Percentiles rank a stretch among this genome's conserved stretches.
Evolutionary conservation across 805 yeast genomes (phyloP).

Genomic region (Schizosaccharomyces octosporus): DNA sequence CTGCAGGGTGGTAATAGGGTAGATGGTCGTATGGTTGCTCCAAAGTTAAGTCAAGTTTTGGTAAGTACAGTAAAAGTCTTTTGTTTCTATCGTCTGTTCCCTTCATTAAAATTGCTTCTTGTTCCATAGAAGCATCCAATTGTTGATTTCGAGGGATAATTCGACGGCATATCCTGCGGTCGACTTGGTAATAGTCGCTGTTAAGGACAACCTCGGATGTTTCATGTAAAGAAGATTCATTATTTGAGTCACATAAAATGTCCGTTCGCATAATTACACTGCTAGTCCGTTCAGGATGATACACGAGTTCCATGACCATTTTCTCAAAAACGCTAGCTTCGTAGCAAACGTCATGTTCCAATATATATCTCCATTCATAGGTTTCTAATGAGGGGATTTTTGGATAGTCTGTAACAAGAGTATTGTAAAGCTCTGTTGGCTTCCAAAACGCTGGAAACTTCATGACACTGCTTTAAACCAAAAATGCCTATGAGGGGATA

Average conservation of each 20-base stretch:
- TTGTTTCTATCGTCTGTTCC: slow-evolving; percentile 14
- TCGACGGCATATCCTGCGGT: slow-evolving; percentile 38
- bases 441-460: neutral
- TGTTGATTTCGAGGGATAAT: slow-evolving; percentile 80
- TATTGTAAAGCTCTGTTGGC: neutral
- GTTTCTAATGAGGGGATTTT: neutral
- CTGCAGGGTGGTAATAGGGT: slow-evolving; percentile 81
- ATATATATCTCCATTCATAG: neutral
- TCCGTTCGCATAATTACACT: slow-evolving; percentile 53
- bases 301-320: neutral
- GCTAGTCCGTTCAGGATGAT: slow-evolving; percentile 1
- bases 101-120: slow-evolving; percentile 16
- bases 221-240: slow-evolving; percentile 2
- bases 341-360: neutral
- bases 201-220: too few species aligned
- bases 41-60: slow-evolving; percentile 28
- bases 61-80: slow-evolving; percentile 39
- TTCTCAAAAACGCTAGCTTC: neutral
- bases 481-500: too few species aligned
- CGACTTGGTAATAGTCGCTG: slow-evolving; percentile 2
- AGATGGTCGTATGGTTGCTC: slow-evolving; percentile 24
- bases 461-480: neutral
- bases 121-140: slow-evolving; percentile 61
- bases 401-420: neutral
- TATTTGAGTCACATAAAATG: slow-evolving; percentile 17